Conservation (phyloP, 2,329 filamentous ascomycete species). For the Sporothrix globosa region DNA sequence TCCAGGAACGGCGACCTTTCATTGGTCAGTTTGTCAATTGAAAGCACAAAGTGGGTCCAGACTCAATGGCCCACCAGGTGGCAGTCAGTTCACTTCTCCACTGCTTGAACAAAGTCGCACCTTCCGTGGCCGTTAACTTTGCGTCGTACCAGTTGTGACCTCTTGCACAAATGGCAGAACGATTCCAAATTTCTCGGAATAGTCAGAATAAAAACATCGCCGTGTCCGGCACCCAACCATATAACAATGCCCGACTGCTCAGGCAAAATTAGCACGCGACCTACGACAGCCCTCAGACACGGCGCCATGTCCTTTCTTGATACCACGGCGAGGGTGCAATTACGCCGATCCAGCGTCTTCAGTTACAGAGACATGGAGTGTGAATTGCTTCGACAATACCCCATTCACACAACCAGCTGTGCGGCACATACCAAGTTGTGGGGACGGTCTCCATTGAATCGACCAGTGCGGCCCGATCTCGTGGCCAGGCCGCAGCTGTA, state of each 20-base stretch:
- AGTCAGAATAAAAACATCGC: not conserved
- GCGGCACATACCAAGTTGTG: constrained; percentile 18
- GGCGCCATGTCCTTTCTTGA: no score
- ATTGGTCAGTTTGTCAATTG: constrained; percentile 6
- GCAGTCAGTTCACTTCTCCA: no score
- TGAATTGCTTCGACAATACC: not conserved
- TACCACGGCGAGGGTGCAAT: no score
- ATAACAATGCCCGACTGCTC: no score
- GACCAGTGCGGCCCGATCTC: constrained; percentile 16
- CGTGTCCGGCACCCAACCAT: no score
- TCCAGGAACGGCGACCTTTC: not conserved
- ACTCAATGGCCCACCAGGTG: not conserved
- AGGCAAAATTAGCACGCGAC: not conserved
- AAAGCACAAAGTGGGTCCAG: not conserved
- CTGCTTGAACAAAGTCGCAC: not conserved
- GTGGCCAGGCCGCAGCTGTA: constrained; percentile 15
- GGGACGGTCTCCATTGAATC: not conserved
- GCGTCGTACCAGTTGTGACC: not conserved
- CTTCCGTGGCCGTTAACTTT: not conserved
- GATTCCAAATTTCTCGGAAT: not conserved
- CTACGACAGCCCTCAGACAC: no score
- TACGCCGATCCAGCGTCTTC: no score
- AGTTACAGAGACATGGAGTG: not conserved
- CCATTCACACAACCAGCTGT: not conserved
- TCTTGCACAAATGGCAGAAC: no score